These are phyloP conservation scores for Neonectria faginata DNA, from an alignment of 2,329 filamentous ascomycete species.

Conservation along the genomic window DNA sequence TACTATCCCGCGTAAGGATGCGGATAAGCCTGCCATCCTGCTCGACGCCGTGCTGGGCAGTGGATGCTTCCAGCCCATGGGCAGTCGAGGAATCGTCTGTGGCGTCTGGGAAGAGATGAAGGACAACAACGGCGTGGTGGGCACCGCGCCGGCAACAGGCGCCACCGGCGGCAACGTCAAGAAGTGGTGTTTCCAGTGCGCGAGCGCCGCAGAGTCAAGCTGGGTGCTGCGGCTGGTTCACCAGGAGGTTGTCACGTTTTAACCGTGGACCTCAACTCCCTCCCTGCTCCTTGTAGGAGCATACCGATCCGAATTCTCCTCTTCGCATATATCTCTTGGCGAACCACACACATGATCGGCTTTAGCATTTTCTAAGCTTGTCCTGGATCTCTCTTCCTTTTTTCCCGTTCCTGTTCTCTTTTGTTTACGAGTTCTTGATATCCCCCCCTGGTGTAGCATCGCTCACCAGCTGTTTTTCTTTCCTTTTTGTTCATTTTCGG, in stretches of 20 bases:
- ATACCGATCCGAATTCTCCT: neutral
- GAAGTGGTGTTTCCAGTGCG: slow-evolving; percentile 74
- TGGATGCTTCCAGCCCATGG: slow-evolving; percentile 85
- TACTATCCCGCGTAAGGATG: slow-evolving; percentile 73
- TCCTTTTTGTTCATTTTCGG: slow-evolving; percentile 24
- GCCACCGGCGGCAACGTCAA: slow-evolving; percentile 66
- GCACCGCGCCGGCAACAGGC: slow-evolving; percentile 63
- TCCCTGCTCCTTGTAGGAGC: slow-evolving; percentile 14
- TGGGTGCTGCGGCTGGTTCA: slow-evolving; percentile 69
- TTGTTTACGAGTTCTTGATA: slow-evolving; percentile 39
- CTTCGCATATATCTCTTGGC: slow-evolving; percentile 14
- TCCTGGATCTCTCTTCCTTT: neutral
- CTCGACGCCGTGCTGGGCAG: slow-evolving; percentile 88
- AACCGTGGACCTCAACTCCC: slow-evolving; percentile 13
- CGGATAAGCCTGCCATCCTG: slow-evolving; percentile 69
- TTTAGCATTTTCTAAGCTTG: neutral
- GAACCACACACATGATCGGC: slow-evolving; percentile 17
- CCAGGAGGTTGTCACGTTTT: slow-evolving; percentile 63
- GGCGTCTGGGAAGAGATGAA: slow-evolving; percentile 86
- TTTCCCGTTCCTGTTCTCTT: slow-evolving; percentile 10
- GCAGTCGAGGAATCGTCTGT: slow-evolving; percentile 86
- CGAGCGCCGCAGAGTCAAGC: slow-evolving; percentile 63
- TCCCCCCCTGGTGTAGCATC: slow-evolving; percentile 35
- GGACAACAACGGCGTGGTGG: slow-evolving; percentile 68
- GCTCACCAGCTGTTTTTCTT: slow-evolving; percentile 28